phyloP scores from a whole-genome alignment of 768 basidiomycete species.

The Leccinum rimulosum region DNA sequence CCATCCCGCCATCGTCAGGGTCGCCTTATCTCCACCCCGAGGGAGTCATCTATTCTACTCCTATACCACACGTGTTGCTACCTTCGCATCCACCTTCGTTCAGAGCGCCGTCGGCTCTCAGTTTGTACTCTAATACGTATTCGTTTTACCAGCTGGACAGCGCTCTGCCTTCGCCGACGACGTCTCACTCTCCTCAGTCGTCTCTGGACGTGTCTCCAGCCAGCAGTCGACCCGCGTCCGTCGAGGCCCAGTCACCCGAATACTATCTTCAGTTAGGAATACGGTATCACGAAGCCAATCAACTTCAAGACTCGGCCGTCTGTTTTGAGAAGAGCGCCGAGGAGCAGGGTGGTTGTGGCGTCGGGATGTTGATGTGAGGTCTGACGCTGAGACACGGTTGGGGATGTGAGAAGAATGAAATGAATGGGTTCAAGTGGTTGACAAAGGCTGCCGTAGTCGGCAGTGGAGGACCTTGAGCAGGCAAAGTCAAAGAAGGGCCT shows the following conservation, averaged over 20 bases:
- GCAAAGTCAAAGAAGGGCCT: conserved; percentile 52
- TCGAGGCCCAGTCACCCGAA: conserved; percentile 45
- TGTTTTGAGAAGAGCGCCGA: conserved; percentile 79
- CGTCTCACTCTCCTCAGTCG: conserved; percentile 19
- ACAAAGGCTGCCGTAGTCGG: conserved; percentile 77
- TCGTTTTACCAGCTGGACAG: conserved; percentile 64
- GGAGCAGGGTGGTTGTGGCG: conserved; percentile 73
- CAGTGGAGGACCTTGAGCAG: conserved; percentile 72
- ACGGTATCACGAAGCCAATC: conserved; percentile 71
- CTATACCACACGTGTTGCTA: conserved; percentile 19
- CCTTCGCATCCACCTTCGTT: conserved; percentile 36
- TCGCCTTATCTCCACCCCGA: conserved; percentile 19
- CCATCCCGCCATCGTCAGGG: neutral
- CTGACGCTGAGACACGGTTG: conserved; percentile 83
- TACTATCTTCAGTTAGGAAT: conserved; percentile 78
- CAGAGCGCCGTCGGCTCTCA: conserved; percentile 37
- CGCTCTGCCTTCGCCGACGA: conserved; percentile 42
- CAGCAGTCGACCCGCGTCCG: neutral
- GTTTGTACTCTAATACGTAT: conserved; percentile 56
- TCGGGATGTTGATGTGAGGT: conserved; percentile 94
- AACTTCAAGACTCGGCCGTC: conserved; percentile 61
- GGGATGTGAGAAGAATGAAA: conserved; percentile 81
- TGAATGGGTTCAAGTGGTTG: conserved; percentile 78
- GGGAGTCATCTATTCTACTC: conserved; percentile 11
- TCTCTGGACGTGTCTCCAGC: too few species aligned